Base-by-base conservation (phyloP, 2,329 filamentous ascomycete species). In the Fusarium clavum region DNA sequence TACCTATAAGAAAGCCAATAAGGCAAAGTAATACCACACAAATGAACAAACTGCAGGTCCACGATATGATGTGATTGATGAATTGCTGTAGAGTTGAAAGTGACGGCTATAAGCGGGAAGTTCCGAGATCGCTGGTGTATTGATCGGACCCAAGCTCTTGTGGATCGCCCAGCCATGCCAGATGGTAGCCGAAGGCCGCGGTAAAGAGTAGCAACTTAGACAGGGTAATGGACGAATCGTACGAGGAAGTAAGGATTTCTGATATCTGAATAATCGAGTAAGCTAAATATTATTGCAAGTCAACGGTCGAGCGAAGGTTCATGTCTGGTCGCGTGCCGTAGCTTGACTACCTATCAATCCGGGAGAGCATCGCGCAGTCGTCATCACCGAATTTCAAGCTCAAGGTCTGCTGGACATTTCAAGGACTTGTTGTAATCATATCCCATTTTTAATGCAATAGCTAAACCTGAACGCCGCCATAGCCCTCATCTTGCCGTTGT, bases 381-480 rank as follows among this genome's bases (percentile, higher is more conserved):
- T 22, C 18, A 18, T 54, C 44, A 66, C 30, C 44, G 46, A 54
- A 52, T 47, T 25, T 44, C 27, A 34, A 59, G 49, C 67, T 63
- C 63, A 29, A 34, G 45, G 30, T 57, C 45, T 44, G 46, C 62
- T 44, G 46, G 40, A 57, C 34, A 41, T 66, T 57, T 68, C 57
- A 60, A 64, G 61, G 57, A 30, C 56, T 22, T 63, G 45, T 64
- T 64, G 52, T 73, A 73, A 76, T 72, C 71, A 72, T 70, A 66
- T 73, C 69, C 65, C 74, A 71, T 70, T 70, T 75, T 76, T 62
- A 75, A 77, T 73, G 73, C 67, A 75, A 67, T 72, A 71, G 72
- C 72, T 77, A 76, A 64, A 78, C 67, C 79, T 75, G 74, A 81
- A 81, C 79, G 79, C 79, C 80, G 75, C 76, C 80, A 75, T 79